Base-by-base conservation (phyloP, 1,284 basidiomycete genomes). In the Mixia osmundae region DNA sequence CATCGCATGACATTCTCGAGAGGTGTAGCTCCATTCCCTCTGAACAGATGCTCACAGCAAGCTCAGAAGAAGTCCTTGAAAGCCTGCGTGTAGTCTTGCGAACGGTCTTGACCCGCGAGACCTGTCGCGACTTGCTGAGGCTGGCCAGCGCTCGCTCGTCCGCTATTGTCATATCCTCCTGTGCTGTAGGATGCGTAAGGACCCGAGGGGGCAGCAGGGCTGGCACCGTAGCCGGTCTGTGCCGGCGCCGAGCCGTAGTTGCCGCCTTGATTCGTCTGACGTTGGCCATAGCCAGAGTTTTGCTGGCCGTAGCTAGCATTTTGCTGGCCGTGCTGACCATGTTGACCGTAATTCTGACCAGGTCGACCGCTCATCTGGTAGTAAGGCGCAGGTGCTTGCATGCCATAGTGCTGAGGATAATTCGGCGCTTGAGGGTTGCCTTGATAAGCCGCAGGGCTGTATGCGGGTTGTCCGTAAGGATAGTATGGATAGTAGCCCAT, bases 181-280 rank as follows among this genome's bases (percentile, higher is more conserved):
- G n/a, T n/a, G n/a, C 37, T 33, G 24, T 39, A 39, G 24, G 28
- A n/a, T n/a, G 33, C 22, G 33, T 39, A 39, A 21, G 37, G 37
- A 18, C 30, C 29, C 8, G 33, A 33, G 12, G 32, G 37, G 31
- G 38, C 25, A 3, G n/a, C n/a, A n/a, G n/a, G n/a, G n/a, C n/a
- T n/a, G n/a, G n/a, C n/a, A n/a, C n/a, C n/a, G n/a, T n/a, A n/a
- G n/a, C n/a, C n/a, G n/a, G n/a, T n/a, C n/a, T n/a, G n/a, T n/a
- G n/a, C n/a, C n/a, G n/a, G n/a, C n/a, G n/a, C n/a, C n/a, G n/a
- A n/a, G n/a, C n/a, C n/a, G n/a, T n/a, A n/a, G n/a, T n/a, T n/a
- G n/a, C n/a, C n/a, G n/a, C n/a, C n/a, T n/a, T 34, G 33, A 27
- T 39, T 27, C 11, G 25, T 22, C 2, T 31, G 38, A 14, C 36